phyloP scores from a whole-genome alignment of 306 rosid species.

The Prunus salicina region DNA sequence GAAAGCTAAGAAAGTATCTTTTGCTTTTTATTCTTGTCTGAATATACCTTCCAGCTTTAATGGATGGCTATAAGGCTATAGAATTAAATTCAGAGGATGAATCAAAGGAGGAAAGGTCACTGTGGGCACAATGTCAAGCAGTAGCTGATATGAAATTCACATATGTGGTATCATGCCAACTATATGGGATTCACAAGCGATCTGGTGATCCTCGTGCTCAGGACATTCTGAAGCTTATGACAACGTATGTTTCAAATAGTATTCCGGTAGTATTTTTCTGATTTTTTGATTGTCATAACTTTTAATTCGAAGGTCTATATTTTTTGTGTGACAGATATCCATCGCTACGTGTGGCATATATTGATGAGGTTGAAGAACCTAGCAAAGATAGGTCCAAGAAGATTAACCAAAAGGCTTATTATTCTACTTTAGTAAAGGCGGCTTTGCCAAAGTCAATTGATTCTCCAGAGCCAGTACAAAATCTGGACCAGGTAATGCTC shows the following conservation, averaged over 20 bases:
- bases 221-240: conserved; percentile 89
- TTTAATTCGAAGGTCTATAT: conserved; percentile 11
- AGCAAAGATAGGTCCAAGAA: conserved; percentile 74
- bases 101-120: conserved; percentile 74
- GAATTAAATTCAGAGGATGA: conserved; percentile 77
- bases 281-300: neutral
- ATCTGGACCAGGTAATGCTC: conserved; percentile 75
- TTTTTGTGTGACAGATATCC: conserved; percentile 63
- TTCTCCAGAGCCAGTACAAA: conserved; percentile 71
- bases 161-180: conserved; percentile 96
- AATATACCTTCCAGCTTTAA: conserved; percentile 58
- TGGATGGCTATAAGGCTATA: conserved; percentile 94
- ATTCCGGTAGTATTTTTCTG: neutral
- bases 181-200: conserved; percentile 88
- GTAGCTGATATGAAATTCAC: conserved; percentile 96
- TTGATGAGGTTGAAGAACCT: conserved; percentile 93
- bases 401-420: conserved; percentile 72
- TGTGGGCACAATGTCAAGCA: conserved; percentile 93
- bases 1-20: neutral
- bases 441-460: conserved; percentile 82
- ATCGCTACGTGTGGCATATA: conserved; percentile 92
- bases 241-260: conserved; percentile 46
- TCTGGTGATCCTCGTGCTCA: conserved; percentile 83
- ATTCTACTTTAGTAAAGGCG: conserved; percentile 89
- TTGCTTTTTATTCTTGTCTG: conserved; percentile 13